Evolutionary conservation across 345 rosid genomes (phyloP).

Genomic region (Salix koriyanagi): DNA sequence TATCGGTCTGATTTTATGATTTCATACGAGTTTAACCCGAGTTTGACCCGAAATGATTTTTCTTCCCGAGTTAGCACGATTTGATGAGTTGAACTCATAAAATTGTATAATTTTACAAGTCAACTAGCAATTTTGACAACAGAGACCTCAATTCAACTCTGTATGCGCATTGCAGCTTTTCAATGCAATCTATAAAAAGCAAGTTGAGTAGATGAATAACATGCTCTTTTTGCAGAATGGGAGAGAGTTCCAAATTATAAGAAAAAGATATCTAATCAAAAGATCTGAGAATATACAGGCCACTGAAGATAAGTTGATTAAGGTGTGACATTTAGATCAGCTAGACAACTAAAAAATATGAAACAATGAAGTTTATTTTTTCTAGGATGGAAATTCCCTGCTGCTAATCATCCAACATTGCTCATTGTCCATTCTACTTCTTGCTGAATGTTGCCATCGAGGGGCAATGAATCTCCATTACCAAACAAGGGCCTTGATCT

Average conservation of each 20-base stretch:
- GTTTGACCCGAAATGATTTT: too few relatives aligned
- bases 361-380: constrained; percentile 14
- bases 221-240: neutral
- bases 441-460: constrained; percentile 50
- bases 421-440: constrained; percentile 74
- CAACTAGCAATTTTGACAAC: too few relatives aligned
- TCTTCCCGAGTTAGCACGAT: too few relatives aligned
- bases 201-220: neutral
- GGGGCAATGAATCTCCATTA: constrained; percentile 41
- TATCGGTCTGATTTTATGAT: too few relatives aligned
- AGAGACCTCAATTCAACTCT: neutral
- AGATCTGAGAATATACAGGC: constrained; percentile 14
- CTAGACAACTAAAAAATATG: constrained; percentile 8
- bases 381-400: constrained; percentile 25
- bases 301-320: constrained; percentile 11
- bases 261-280: neutral
- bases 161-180: neutral
- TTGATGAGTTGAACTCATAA: too few relatives aligned
- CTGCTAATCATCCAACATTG: constrained; percentile 40
- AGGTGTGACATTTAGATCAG: neutral
- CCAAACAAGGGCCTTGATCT: constrained; percentile 49
- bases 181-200: neutral
- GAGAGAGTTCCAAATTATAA: neutral
- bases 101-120: too few relatives aligned
- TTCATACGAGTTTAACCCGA: too few relatives aligned